Percentiles rank a stretch among this genome's conserved stretches.
Conservation (phyloP, 768 basidiomycete species). For the Kwoniella sp. region DNA sequence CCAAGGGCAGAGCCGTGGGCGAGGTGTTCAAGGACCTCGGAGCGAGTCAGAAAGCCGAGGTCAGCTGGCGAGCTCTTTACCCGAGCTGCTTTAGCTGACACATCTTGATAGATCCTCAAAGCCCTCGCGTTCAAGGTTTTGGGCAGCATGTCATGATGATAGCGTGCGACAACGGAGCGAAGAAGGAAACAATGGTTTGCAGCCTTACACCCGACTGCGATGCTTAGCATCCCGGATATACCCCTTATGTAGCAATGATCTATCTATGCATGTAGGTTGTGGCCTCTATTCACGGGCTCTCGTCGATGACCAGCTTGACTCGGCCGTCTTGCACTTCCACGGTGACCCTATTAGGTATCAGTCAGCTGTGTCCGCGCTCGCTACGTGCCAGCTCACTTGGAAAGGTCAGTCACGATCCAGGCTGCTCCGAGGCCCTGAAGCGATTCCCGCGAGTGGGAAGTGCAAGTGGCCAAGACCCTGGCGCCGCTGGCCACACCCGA, state of each 20-base stretch:
- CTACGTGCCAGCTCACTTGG: conserved; percentile 54
- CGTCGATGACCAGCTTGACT: conserved; percentile 28
- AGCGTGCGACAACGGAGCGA: too few relatives aligned
- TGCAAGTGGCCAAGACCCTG: conserved; percentile 74
- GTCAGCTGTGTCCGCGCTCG: background rate
- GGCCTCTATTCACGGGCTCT: conserved; percentile 8
- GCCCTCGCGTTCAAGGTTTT: conserved; percentile 78
- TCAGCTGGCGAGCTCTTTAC: conserved; percentile 45
- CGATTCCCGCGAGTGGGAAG: conserved; percentile 54
- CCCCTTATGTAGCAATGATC: background rate
- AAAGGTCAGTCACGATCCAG: conserved; percentile 66
- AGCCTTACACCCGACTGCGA: too few relatives aligned
- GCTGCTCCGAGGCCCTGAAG: conserved; percentile 61
- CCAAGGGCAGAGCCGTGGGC: conserved; percentile 87
- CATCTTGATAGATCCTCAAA: conserved; percentile 61
- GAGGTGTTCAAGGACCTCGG: conserved; percentile 76
- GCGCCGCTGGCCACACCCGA: conserved; percentile 73
- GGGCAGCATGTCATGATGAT: conserved; percentile 62
- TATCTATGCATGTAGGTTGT: conserved; percentile 2
- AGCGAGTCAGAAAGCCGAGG: conserved; percentile 80
- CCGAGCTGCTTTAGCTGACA: conserved; percentile 9
- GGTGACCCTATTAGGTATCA: conserved; percentile 16
- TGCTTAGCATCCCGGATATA: background rate
- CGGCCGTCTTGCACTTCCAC: conserved; percentile 18
- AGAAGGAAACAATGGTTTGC: too few relatives aligned